These are phyloP conservation scores for Paecilomyces variotii DNA, from an alignment of 2,329 filamentous ascomycete species.

Conservation along the genomic window DNA sequence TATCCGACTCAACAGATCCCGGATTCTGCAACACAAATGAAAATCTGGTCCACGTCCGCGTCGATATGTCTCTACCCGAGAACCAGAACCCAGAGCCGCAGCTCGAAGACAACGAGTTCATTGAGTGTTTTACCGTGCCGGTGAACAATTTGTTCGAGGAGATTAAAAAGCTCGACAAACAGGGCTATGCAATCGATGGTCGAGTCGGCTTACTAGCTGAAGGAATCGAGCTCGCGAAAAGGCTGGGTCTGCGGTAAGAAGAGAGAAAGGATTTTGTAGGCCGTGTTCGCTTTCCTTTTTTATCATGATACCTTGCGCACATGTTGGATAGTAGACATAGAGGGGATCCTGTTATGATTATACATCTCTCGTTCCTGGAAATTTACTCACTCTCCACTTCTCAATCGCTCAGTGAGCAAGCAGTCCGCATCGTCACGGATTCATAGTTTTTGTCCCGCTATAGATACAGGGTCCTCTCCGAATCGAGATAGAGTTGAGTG, in stretches of 20 bases:
- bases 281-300: background rate
- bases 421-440: background rate
- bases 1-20: constrained; percentile 28
- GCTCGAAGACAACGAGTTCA: constrained; percentile 74
- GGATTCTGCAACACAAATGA: constrained; percentile 44
- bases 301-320: background rate
- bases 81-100: constrained; percentile 63
- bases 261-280: background rate
- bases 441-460: background rate
- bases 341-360: background rate
- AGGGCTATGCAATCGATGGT: constrained; percentile 73
- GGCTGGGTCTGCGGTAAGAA: constrained; percentile 10
- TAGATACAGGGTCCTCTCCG: background rate
- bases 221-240: constrained; percentile 64
- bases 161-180: constrained; percentile 56
- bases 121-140: constrained; percentile 66
- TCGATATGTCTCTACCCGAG: constrained; percentile 60
- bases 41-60: constrained; percentile 58
- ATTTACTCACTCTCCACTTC: background rate
- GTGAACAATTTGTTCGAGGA: constrained; percentile 57
- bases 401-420: background rate
- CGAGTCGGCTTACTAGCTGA: constrained; percentile 70
- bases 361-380: background rate
- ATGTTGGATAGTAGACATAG: background rate
- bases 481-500: background rate